Base-by-base conservation (phyloP, 495 filamentous ascomycete species). In the Hypoxylon crocopeplum region DNA sequence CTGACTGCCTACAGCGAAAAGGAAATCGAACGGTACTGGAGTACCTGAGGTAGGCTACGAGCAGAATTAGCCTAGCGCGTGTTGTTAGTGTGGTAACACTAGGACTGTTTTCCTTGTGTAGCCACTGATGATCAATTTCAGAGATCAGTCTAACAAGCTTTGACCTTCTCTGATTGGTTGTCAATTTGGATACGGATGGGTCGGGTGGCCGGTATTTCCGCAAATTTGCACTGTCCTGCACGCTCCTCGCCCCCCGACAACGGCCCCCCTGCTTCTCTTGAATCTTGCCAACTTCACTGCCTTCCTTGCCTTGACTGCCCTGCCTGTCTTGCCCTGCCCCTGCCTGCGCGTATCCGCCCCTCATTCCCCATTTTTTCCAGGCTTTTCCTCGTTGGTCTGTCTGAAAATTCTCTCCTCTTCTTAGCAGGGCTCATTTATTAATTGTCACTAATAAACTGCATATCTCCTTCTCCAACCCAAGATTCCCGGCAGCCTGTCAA, bases 161-260 rank as follows among this genome's bases (percentile, higher is more conserved):
- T 10, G 21, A 21, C 16, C 12, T 0, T 19, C 0, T 25, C 12
- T 56, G 38, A 64, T 64, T 64, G 61, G 61, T 15, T 48, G 40
- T 25, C 34, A 15, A 50, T 15, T 41, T 56, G 44, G 34, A 59
- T 67, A 67, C 50, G 54, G 63, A 66, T 66, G 63, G 63, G 63
- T 62, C 57, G 53, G 54, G 53, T 63, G 68, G 65, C 65, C 68
- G 68, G 59, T 70, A 70, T 66, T 70, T 64, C 68, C 68, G 65
- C 68, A 70, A 68, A 63, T 63, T 64, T 68, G 68, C 68, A 56
- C 33, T 38, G 46, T 42, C 16, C 41, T 44, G 25, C 13, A 49
- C 49, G 16, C 30, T 59, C 45, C 19, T 48, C 15, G 48, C 53
- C 53, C 47, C 56, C 58, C 53, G 55, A 59, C 48, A 55, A 45